Conservation (phyloP, 2,329 filamentous ascomycete species). For the Venturia pyrina region DNA sequence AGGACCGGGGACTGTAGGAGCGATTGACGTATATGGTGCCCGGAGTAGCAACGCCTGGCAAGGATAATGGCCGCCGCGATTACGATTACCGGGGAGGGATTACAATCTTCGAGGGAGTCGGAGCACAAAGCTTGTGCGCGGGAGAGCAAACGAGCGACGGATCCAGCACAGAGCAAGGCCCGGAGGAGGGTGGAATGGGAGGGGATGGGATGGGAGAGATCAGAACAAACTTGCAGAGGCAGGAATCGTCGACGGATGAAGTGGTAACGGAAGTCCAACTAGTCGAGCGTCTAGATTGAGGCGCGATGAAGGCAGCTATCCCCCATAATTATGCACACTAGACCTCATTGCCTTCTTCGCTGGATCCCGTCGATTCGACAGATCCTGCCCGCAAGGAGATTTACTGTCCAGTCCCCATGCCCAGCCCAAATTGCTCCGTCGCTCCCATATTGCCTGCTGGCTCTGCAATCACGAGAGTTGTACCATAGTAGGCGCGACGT, state of each 20-base stretch:
- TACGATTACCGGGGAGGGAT: neutral
- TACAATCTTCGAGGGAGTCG: neutral
- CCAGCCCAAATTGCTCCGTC: neutral
- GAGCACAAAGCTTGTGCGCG: neutral
- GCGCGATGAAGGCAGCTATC: neutral
- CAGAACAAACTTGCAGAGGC: neutral
- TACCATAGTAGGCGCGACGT: no score
- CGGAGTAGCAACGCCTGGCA: conserved; percentile 1
- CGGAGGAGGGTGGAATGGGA: neutral
- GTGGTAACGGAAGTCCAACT: neutral
- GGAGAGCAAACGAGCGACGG: conserved; percentile 3
- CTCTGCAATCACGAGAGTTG: neutral
- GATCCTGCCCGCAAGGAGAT: neutral
- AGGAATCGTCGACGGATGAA: neutral
- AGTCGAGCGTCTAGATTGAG: neutral
- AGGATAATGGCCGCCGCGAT: neutral
- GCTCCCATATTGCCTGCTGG: neutral
- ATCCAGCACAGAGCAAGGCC: neutral
- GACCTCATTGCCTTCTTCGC: neutral
- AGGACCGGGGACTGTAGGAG: neutral
- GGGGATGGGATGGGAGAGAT: neutral
- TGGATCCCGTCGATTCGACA: neutral
- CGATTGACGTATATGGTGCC: conserved; percentile 1
- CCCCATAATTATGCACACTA: neutral
- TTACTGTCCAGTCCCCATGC: neutral